Base-by-base conservation (phyloP, 345 rosid species). In the Brassica incana region DNA sequence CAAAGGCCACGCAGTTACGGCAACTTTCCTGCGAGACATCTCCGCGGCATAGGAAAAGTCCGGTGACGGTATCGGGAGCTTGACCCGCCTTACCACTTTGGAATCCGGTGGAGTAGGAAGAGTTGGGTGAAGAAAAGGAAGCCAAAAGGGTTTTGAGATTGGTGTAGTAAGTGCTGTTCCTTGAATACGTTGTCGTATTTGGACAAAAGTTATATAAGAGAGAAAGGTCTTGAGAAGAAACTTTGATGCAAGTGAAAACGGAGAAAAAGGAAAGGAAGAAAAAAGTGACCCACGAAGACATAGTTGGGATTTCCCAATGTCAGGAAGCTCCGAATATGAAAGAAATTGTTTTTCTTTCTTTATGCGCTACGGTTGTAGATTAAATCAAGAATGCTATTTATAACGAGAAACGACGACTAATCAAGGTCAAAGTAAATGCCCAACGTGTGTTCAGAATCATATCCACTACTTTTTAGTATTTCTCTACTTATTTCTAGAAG, bases 31-130 rank as follows among this genome's bases (percentile, higher is more conserved):
- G 12, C 1, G 80, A 15, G 18, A 72, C 3, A 4, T 85, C 85
- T 0, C 87, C 87, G 0, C 83, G 83, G 82, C 89, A 85, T 1
- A 83, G 84, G 52, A 68, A 86, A 66, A 81, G 78, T 10, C 61
- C 61, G 27, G 61, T 16, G 25, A 56, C 61, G 11, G 4, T 56
- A 8, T 56, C 27, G 10, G 61, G 61, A 18, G 27, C 61, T 56
- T 56, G 61, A 7, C 61, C 61, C 11, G 11, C 10, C 11, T 7
- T 56, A 8, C 10, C 10, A 8, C 3, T 56, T 56, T 56, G 61
- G 61, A 56, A 56, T 0, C 27, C 61, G 61, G 11, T 56, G 61
- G 61, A 56, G 61, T 56, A 56, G 8, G 61, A 56, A 18, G 27
- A 10, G 25, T 16, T 56, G 61, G 25, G 25, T 10, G 61, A 56